Percentiles rank a stretch among this genome's conserved stretches.
These are phyloP conservation scores for Nakazawaea populi DNA, from an alignment of 805 yeast species.

Conservation along the genomic window DNA sequence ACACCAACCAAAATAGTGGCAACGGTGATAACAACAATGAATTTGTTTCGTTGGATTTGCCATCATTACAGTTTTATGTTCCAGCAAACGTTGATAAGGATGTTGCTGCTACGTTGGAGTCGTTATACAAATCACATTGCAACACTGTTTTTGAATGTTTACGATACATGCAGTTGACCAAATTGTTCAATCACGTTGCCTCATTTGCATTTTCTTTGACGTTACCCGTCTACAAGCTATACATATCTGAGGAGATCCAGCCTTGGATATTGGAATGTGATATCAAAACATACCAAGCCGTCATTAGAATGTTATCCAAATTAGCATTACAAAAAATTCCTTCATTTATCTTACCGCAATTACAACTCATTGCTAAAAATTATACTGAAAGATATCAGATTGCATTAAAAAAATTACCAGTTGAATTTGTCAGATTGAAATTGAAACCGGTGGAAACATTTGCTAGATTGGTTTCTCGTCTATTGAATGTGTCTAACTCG, in stretches of 20 bases:
- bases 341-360: conserved; percentile 42
- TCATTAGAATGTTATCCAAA: conserved; percentile 56
- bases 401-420: conserved; percentile 40
- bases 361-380: conserved; percentile 46
- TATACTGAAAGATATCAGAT: conserved; percentile 36
- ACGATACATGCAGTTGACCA: conserved; percentile 60
- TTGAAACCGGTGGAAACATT: conserved; percentile 49
- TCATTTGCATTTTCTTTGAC: conserved; percentile 52
- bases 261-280: conserved; percentile 73
- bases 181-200: conserved; percentile 46
- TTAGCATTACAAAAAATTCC: conserved; percentile 59
- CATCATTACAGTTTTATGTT: conserved; percentile 36
- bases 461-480: conserved; percentile 43
- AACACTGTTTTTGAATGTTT: conserved; percentile 58
- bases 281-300: conserved; percentile 46
- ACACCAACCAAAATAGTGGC: background rate
- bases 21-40: background rate
- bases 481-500: conserved; percentile 44
- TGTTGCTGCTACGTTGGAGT: conserved; percentile 54
- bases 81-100: conserved; percentile 45
- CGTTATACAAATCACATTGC: conserved; percentile 60
- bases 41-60: conserved; percentile 21
- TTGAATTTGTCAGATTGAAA: conserved; percentile 44
- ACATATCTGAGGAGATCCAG: conserved; percentile 38
- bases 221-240: conserved; percentile 54